These are phyloP conservation scores for Colletotrichum somersetense DNA, from an alignment of 2,329 filamentous ascomycete genomes.

Conservation along the genomic window DNA sequence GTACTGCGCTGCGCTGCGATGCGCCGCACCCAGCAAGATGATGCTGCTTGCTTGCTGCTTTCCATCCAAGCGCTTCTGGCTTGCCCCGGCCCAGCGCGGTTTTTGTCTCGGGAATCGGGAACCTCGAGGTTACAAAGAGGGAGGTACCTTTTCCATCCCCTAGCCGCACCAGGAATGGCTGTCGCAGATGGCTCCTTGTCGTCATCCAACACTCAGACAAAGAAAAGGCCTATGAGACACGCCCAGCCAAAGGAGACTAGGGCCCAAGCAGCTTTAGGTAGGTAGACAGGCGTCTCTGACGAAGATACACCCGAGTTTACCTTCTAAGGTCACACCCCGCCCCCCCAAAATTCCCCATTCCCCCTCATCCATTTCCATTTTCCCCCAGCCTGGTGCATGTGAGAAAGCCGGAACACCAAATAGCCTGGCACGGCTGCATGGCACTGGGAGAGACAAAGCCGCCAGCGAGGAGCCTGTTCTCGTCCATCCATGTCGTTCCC, in stretches of 20 bases:
- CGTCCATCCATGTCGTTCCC: conserved; percentile 14
- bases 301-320: not conserved
- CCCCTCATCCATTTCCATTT: conserved; percentile 16
- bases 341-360: not conserved
- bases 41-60: conserved; percentile 10
- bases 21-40: conserved; percentile 37
- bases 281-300: not conserved
- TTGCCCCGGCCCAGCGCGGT: conserved; percentile 1
- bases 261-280: conserved; percentile 17
- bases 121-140: conserved; percentile 25
- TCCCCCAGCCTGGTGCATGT: conserved; percentile 26
- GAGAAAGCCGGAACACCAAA: conserved; percentile 8
- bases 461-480: conserved; percentile 3
- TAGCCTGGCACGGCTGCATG: not conserved
- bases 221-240: conserved; percentile 32
- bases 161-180: conserved; percentile 25
- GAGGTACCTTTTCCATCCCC: conserved; percentile 10
- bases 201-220: conserved; percentile 24
- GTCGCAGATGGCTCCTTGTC: conserved; percentile 35
- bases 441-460: not conserved
- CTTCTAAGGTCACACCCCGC: not conserved
- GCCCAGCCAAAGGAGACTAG: conserved; percentile 23
- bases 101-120: conserved; percentile 33
- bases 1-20: conserved; percentile 1
- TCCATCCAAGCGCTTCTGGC: conserved; percentile 1